Percentiles rank a stretch among this genome's conserved stretches.
phyloP scores from a whole-genome alignment of 2,329 filamentous ascomycete species.

The Emydomyces testavorans region DNA sequence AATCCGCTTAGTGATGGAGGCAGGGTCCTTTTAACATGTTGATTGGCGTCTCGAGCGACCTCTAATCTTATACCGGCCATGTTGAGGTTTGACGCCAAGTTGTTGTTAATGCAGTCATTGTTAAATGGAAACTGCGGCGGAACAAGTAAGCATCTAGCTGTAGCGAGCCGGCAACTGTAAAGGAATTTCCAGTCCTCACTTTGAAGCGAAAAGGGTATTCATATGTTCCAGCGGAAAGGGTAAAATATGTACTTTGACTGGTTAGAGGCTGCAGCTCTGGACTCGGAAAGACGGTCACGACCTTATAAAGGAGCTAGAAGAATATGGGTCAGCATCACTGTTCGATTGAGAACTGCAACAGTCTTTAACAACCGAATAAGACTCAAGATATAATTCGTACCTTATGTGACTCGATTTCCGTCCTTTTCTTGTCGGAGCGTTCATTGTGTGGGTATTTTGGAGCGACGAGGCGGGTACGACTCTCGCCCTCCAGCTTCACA shows the following conservation, averaged over 20 bases:
- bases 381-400: constrained; percentile 21
- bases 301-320: constrained; percentile 38
- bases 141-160: constrained; percentile 8
- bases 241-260: constrained; percentile 31
- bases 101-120: constrained; percentile 38
- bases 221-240: constrained; percentile 36
- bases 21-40: constrained; percentile 72
- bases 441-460: constrained; percentile 33
- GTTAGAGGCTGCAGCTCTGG: constrained; percentile 31
- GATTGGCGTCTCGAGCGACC: constrained; percentile 34
- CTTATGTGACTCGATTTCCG: constrained; percentile 41
- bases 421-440: constrained; percentile 37
- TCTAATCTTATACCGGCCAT: constrained; percentile 37
- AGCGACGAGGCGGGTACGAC: constrained; percentile 35
- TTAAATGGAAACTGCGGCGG: constrained; percentile 39
- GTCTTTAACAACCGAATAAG: neutral
- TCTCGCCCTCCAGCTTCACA: constrained; percentile 42
- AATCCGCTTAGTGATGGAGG: constrained; percentile 84
- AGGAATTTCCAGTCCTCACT: constrained; percentile 21
- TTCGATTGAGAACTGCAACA: neutral
- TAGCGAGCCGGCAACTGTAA: neutral
- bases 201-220: constrained; percentile 42
- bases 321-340: neutral
- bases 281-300: constrained; percentile 37
- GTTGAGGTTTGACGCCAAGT: constrained; percentile 37